phyloP scores from a whole-genome alignment of 768 basidiomycete genomes.

The Floccularia luteovirens region DNA sequence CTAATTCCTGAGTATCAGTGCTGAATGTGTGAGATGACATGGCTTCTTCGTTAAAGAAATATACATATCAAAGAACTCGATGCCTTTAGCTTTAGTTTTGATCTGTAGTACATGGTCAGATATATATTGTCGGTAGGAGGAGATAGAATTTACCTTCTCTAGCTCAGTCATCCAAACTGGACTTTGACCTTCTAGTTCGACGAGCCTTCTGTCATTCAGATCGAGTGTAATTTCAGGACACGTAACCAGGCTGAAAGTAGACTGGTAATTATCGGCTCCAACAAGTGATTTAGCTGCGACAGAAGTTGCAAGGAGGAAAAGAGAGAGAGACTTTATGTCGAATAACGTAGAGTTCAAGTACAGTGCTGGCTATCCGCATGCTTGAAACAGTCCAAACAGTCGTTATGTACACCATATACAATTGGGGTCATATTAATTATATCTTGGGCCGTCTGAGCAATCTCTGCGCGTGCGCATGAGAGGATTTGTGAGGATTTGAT shows the following conservation, averaged over 20 bases:
- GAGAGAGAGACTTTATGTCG: constrained; percentile 41
- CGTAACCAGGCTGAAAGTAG: constrained; percentile 26
- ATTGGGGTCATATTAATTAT: no score
- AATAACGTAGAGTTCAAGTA: no score
- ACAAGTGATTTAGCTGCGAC: constrained; percentile 31
- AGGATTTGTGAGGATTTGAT: no score
- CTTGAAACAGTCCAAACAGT: no score
- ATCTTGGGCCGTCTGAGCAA: no score
- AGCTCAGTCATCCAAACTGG: constrained; percentile 83
- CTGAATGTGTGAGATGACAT: constrained; percentile 20
- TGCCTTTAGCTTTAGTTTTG: constrained; percentile 61
- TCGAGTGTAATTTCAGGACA: constrained; percentile 66
- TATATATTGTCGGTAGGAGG: constrained; percentile 2
- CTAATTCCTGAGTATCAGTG: not conserved
- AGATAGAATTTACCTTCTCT: constrained; percentile 59
- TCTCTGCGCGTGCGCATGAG: no score
- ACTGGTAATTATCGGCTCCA: constrained; percentile 23
- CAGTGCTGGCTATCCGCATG: no score
- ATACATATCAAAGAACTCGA: constrained; percentile 75
- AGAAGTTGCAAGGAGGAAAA: constrained; percentile 36
- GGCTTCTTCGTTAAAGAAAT: constrained; percentile 21
- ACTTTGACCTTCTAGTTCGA: constrained; percentile 62
- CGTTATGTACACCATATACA: no score
- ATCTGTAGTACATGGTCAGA: no score
- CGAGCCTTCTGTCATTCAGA: constrained; percentile 62